Evolutionary conservation across 345 rosid species (phyloP), one percentile per base, ranked within the genome.

Genomic region (Brassica cretica): DNA sequence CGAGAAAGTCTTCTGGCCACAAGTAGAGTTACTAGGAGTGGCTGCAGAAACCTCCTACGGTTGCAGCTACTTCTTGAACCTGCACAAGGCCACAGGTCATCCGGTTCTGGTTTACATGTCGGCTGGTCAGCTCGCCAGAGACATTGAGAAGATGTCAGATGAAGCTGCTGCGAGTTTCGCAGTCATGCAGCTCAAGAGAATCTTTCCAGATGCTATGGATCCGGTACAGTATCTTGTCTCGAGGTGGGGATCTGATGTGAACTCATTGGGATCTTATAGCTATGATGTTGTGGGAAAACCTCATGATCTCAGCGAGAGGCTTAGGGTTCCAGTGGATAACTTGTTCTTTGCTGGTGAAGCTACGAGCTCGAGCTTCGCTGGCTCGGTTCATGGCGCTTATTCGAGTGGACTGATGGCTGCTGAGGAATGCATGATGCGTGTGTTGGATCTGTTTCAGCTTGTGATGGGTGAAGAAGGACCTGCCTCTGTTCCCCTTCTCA

Each of bases 261-360:
- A 93, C 79, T 83, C 98, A 5, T 82, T 89, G 15, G 99, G 98
- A 67, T 93, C 98, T 65, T 95, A 95, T 72, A 90, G 93, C 91
- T 95, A 88, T 5, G 97, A 91, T 77, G 73, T 78, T 35, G 99
- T 93, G 59, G 94, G 93, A 1, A 93, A 84, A 53, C 49, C 99
- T 85, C 94, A 93, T 76, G 94, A 90, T 76, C 94, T 90, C 80
- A 93, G 85, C 70, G 98, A 95, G 74, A 87, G 76, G 88, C 86
- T 95, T 12, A 88, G 98, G 80, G 82, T 87, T 39, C 98, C 99
- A 0, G 88, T 95, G 29, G 99, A 93, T 79, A 95, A 95, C 85
- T 71, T 95, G 77, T 95, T 95, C 90, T 95, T 95, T 81, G 97
- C 98, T 0, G 98, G 99, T 71, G 99, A 95, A 85, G 99, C 99